phyloP scores from a whole-genome alignment of 2,329 filamentous ascomycete species.

The Capronia epimyces region DNA sequence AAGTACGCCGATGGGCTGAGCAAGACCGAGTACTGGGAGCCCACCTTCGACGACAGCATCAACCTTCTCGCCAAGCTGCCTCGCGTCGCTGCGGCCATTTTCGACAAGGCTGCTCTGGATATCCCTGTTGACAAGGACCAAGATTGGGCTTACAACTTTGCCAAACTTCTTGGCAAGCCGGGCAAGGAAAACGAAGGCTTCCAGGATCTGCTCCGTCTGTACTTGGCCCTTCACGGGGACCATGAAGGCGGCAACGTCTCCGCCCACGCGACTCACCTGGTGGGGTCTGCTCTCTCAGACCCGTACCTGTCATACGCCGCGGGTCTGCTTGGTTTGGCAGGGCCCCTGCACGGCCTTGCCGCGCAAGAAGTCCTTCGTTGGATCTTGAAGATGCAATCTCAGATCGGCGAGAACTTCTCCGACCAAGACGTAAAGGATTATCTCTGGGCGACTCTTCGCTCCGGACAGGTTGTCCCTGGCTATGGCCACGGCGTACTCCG shows the following conservation, averaged over 20 bases:
- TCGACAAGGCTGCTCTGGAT: constrained; percentile 77
- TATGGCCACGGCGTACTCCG: constrained; percentile 94
- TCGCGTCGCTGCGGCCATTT: constrained; percentile 94
- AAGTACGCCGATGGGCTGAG: constrained; percentile 83
- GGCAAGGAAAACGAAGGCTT: constrained; percentile 86
- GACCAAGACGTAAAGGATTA: constrained; percentile 81
- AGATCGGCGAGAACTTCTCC: constrained; percentile 70
- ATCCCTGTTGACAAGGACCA: constrained; percentile 71
- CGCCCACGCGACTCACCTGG: constrained; percentile 88
- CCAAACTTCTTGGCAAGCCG: constrained; percentile 86
- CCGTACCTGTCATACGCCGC: constrained; percentile 95
- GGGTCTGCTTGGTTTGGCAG: constrained; percentile 88
- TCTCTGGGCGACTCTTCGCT: constrained; percentile 88
- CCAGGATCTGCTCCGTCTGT: constrained; percentile 88
- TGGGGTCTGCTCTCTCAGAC: constrained; percentile 89
- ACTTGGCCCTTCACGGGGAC: constrained; percentile 93
- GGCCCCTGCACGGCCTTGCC: constrained; percentile 86
- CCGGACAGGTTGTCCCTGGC: constrained; percentile 86
- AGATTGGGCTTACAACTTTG: constrained; percentile 99
- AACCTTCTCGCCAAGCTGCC: constrained; percentile 92
- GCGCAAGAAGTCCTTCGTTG: constrained; percentile 96
- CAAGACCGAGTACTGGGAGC: constrained; percentile 99
- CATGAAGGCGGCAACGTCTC: constrained; percentile 98
- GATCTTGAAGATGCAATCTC: constrained; percentile 91
- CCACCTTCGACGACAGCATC: constrained; percentile 92